Evolutionary conservation across 75 land plant species (phyloP).

Genomic region (Picea glauca): DNA sequence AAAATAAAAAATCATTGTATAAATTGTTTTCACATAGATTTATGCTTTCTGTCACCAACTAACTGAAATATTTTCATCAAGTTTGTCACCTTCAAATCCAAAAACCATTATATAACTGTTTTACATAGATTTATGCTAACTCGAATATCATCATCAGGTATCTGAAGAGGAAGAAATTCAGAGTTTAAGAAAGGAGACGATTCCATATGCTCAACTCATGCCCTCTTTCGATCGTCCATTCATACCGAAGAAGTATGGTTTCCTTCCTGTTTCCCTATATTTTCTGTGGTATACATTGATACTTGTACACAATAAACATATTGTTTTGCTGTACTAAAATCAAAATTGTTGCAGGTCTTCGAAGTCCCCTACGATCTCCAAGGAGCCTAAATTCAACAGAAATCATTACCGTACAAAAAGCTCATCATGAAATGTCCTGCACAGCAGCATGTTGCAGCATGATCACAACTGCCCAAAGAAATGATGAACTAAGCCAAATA

Average conservation of each 20-base stretch:
- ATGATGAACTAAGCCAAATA: no score
- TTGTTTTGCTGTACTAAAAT: neutral
- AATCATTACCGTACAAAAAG: no score
- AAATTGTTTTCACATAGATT: neutral
- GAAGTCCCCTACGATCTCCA: constrained; percentile 45
- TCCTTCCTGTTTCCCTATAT: neutral
- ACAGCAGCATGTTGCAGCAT: no score
- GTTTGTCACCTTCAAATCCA: no score
- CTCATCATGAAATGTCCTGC: no score
- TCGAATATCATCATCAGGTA: constrained; percentile 27
- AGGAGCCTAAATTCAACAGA: constrained; percentile 44
- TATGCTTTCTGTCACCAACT: neutral
- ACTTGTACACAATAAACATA: no score
- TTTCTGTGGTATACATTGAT: no score
- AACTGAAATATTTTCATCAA: no score
- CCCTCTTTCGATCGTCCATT: constrained; percentile 87
- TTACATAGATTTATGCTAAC: no score
- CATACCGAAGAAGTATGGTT: constrained; percentile 65
- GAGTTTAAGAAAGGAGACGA: constrained; percentile 73
- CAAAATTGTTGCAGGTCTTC: constrained; percentile 28
- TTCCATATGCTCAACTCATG: constrained; percentile 93
- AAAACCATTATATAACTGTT: no score
- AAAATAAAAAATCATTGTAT: no score
- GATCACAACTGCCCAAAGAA: no score
- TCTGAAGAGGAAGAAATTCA: constrained; percentile 79